Percentiles rank a stretch among this genome's conserved stretches.
phyloP scores from a whole-genome alignment of 352 stramenopile genomes.

The Globisporangium sylvaticum region DNA sequence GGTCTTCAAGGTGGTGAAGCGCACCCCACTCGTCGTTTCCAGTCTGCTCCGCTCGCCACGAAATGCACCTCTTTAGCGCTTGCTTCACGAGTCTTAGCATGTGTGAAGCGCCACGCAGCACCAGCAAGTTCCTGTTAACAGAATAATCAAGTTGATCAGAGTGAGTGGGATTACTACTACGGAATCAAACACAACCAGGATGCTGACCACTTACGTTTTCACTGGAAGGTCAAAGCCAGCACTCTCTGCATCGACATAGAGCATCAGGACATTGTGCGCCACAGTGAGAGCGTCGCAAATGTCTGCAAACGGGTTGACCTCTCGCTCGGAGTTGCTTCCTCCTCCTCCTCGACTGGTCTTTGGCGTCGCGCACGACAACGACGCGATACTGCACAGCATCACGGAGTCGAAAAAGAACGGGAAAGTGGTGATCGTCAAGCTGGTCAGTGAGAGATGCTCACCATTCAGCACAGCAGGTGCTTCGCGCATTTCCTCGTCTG shows the following conservation, averaged over 20 bases:
- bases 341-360: conserved; percentile 19
- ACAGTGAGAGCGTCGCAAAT: conserved; percentile 36
- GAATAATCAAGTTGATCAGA: neutral
- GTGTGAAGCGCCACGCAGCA: conserved; percentile 38
- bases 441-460: conserved; percentile 63
- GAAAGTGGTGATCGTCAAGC: conserved; percentile 56
- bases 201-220: conserved; percentile 27
- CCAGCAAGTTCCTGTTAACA: conserved; percentile 29
- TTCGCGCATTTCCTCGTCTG: conserved; percentile 19
- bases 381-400: conserved; percentile 46
- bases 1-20: conserved; percentile 37
- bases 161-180: neutral
- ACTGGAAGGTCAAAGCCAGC: conserved; percentile 48
- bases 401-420: conserved; percentile 56
- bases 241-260: conserved; percentile 49
- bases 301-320: conserved; percentile 33
- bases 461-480: conserved; percentile 33
- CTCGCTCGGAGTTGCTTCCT: neutral
- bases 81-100: conserved; percentile 28
- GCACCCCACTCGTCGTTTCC: conserved; percentile 26
- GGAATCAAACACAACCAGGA: neutral
- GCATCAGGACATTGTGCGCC: conserved; percentile 33
- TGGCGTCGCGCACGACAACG: conserved; percentile 34
- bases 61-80: conserved; percentile 38
- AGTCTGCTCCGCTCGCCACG: conserved; percentile 41